phyloP scores from a whole-genome alignment of 768 basidiomycete genomes.

The Saitozyma podzolica region DNA sequence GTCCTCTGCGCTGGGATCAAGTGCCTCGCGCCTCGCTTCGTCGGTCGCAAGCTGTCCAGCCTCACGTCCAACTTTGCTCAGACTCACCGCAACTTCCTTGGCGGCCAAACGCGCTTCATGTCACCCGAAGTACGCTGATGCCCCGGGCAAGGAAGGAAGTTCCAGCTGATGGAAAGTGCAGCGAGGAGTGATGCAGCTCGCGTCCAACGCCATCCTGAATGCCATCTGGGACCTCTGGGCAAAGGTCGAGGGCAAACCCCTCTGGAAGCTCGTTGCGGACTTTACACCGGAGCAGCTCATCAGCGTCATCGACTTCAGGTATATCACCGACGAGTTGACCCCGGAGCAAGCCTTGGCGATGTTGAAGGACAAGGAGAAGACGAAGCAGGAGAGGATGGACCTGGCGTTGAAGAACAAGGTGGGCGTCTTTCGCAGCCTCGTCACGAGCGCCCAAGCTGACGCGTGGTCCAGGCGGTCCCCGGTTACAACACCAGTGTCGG shows the following conservation, averaged over 20 bases:
- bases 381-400: constrained; percentile 72
- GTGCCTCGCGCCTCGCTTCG: constrained; percentile 27
- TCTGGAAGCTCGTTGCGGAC: constrained; percentile 87
- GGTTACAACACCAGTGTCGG: constrained; percentile 89
- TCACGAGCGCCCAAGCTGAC: neutral
- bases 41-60: constrained; percentile 25
- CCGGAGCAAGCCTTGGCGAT: constrained; percentile 79
- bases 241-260: constrained; percentile 67
- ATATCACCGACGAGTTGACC: constrained; percentile 87
- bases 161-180: neutral
- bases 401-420: constrained; percentile 60
- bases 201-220: constrained; percentile 64
- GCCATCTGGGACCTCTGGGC: constrained; percentile 73
- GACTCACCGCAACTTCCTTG: constrained; percentile 27
- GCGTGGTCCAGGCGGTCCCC: constrained; percentile 60
- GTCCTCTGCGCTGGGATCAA: constrained; percentile 31
- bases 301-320: constrained; percentile 70
- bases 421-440: neutral
- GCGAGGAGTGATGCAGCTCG: constrained; percentile 40
- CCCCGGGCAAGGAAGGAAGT: neutral
- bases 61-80: constrained; percentile 22
- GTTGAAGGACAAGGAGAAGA: constrained; percentile 69
- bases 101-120: constrained; percentile 37
- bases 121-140: constrained; percentile 21
- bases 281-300: constrained; percentile 68